Conservation (phyloP, 345 rosid species). For the Populus davidiana region DNA sequence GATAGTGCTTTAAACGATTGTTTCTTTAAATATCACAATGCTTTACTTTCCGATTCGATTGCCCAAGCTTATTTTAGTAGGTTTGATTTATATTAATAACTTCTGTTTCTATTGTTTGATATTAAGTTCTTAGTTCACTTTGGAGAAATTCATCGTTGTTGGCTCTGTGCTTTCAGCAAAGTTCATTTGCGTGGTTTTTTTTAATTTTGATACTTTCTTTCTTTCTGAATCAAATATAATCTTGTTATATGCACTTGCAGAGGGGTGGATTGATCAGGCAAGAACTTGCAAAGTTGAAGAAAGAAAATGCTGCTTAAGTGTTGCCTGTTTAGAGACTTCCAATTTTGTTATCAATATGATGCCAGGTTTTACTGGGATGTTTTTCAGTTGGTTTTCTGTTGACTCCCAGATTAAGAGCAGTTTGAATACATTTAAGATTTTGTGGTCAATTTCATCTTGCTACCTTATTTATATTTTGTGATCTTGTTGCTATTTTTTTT, state of each 20-base stretch:
- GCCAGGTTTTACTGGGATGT: conserved; percentile 1
- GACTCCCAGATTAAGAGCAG: conserved; percentile 2
- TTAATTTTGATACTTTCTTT: not conserved
- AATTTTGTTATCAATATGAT: conserved; percentile 9
- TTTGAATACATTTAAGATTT: conserved; percentile 9
- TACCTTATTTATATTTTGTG: not conserved
- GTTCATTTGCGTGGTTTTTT: not conserved
- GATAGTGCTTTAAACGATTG: not conserved
- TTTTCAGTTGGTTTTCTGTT: conserved; percentile 2
- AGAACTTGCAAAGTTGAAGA: conserved; percentile 65
- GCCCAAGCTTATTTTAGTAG: not conserved
- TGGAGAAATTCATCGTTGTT: not conserved
- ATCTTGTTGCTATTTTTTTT: not conserved
- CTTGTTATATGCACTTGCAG: conserved; percentile 34
- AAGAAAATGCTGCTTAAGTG: conserved; percentile 36
- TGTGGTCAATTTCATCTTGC: conserved; percentile 9
- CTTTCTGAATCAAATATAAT: not conserved
- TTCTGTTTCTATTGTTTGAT: not conserved
- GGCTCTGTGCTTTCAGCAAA: not conserved
- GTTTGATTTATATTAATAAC: not conserved
- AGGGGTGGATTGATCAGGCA: conserved; percentile 61
- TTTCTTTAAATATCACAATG: no score
- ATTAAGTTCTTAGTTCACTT: not conserved
- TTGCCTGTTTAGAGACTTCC: not conserved
- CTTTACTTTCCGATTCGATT: not conserved